phyloP scores from a whole-genome alignment of 225 moss, liverwort and hornwort genomes.

The Physcomitrellopsis africana region DNA sequence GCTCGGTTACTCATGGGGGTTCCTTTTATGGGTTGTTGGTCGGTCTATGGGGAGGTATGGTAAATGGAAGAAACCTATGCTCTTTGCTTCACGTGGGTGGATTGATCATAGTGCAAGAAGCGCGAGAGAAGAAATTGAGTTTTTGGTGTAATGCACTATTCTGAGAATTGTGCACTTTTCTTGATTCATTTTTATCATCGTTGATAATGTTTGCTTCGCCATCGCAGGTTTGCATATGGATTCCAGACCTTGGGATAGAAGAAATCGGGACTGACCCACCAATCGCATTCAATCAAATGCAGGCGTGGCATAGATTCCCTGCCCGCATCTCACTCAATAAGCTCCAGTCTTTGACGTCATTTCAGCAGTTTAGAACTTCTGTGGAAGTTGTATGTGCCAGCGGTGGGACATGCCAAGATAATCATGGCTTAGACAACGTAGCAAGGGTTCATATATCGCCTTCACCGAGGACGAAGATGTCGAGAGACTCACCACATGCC shows the following conservation, averaged over 20 bases:
- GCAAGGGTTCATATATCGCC: conserved; percentile 10
- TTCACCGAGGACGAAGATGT: conserved; percentile 27
- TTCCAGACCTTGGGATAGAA: conserved; percentile 32
- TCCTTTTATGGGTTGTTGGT: no score
- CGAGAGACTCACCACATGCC: conserved; percentile 25
- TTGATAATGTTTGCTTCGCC: not conserved
- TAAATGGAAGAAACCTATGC: no score
- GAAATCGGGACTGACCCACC: conserved; percentile 9
- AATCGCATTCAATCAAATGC: conserved; percentile 42
- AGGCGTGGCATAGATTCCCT: conserved; percentile 60
- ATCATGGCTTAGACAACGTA: conserved; percentile 32
- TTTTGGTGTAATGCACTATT: not conserved
- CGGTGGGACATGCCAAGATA: conserved; percentile 27
- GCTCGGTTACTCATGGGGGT: no score
- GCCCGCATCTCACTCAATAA: conserved; percentile 48
- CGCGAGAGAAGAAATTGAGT: not conserved
- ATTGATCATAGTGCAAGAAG: no score
- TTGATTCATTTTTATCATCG: not conserved
- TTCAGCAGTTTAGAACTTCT: conserved; percentile 47
- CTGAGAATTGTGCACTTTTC: no score
- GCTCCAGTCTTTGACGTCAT: conserved; percentile 41
- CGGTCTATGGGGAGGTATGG: no score
- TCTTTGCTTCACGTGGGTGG: no score
- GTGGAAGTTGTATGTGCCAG: conserved; percentile 35
- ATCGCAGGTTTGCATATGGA: conserved; percentile 31